Evolutionary conservation across 2,329 filamentous ascomycete genomes (phyloP).

Genomic region (Neofusicoccum cordaticola): DNA sequence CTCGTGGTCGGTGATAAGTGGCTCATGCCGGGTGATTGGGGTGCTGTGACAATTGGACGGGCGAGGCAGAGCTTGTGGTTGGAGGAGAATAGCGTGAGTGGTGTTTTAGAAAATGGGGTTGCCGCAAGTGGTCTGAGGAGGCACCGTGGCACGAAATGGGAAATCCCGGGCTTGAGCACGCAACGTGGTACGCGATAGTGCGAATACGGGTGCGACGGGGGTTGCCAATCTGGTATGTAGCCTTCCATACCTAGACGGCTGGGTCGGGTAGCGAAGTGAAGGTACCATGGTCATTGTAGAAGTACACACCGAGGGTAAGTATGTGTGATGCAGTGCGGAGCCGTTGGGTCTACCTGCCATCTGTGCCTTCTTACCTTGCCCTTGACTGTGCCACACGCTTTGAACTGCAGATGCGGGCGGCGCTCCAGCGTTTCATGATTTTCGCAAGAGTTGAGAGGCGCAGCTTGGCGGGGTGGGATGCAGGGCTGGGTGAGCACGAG

Average conservation of each 20-base stretch:
- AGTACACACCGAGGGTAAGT: neutral
- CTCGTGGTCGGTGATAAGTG: neutral
- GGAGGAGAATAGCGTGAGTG: neutral
- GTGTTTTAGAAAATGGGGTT: neutral
- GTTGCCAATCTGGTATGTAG: no score
- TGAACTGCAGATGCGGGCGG: neutral
- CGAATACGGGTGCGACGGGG: neutral
- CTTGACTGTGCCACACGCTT: neutral
- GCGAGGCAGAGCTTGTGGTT: neutral
- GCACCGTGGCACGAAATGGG: neutral
- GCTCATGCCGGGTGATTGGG: no score
- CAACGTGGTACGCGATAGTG: neutral
- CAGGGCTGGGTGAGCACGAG: neutral
- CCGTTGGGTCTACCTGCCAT: neutral
- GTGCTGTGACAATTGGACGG: no score
- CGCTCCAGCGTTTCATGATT: neutral
- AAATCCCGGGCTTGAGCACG: neutral
- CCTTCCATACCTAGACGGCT: no score
- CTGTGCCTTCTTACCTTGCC: neutral
- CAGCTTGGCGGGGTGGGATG: neutral
- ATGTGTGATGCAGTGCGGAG: neutral
- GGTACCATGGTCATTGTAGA: neutral
- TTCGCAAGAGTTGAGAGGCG: neutral
- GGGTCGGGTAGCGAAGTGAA: neutral
- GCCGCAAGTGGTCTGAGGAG: neutral